A percentile compares a stretch with the other conserved stretches of the same genome.
Evolutionary conservation across 106 monocot genomes (phyloP).

Genomic region (Posidonia australis): DNA sequence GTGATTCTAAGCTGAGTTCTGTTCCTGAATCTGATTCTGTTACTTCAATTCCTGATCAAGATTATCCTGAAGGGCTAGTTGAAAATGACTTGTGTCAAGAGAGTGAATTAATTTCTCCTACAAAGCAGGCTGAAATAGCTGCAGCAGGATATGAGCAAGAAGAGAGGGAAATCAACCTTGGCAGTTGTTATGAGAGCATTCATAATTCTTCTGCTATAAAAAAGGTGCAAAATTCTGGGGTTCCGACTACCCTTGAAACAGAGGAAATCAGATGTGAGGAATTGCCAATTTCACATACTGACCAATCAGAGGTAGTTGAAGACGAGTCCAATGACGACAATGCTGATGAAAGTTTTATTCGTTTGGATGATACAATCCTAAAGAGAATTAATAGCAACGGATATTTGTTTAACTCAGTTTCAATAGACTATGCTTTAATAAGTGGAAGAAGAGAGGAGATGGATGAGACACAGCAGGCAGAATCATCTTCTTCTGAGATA

Average conservation of each 20-base stretch:
- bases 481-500: no score
- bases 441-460: not conserved
- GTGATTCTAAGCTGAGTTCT: constrained; percentile 6
- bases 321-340: not conserved
- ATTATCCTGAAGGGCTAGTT: not conserved
- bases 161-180: not conserved
- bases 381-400: no score
- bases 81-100: not conserved
- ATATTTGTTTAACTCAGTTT: not conserved
- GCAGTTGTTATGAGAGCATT: not conserved
- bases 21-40: constrained; percentile 2
- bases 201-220: not conserved
- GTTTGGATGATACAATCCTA: no score
- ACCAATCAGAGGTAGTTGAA: not conserved
- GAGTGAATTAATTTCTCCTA: not conserved
- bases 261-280: constrained; percentile 3
- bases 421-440: not conserved
- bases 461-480: not conserved
- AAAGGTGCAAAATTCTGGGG: not conserved
- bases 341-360: not conserved
- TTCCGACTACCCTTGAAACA: not conserved
- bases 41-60: not conserved
- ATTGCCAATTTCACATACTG: constrained; percentile 5
- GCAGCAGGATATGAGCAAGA: not conserved
- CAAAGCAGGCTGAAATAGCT: not conserved